Percentiles rank a stretch among this genome's conserved stretches.
Evolutionary conservation across 345 rosid genomes (phyloP).

Genomic region (Murraya paniculata): DNA sequence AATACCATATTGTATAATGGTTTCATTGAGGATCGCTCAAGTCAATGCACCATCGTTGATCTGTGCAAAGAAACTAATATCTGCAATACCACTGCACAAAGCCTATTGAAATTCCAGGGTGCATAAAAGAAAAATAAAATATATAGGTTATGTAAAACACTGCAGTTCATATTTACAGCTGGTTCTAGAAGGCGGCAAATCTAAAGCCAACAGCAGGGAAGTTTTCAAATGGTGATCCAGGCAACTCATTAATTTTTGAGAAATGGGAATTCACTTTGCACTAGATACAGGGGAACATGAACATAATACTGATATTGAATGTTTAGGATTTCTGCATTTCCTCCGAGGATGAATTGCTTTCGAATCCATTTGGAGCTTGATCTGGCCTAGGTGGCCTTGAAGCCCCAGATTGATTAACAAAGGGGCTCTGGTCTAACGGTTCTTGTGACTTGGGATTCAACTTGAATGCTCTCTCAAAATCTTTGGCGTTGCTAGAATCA

Average conservation of each 20-base stretch:
- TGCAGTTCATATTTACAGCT: conserved; percentile 18
- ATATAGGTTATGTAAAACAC: not conserved
- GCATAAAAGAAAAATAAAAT: not conserved
- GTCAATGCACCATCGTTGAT: too few species aligned
- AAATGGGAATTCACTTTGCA: conserved; percentile 1
- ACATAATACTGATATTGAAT: not conserved
- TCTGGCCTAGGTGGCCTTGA: conserved; percentile 25
- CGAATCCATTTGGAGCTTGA: conserved; percentile 17
- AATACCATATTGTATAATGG: not conserved
- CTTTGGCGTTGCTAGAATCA: conserved; percentile 64
- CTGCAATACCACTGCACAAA: not conserved
- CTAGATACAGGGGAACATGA: not conserved
- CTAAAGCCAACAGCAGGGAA: not conserved
- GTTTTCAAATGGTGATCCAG: conserved; percentile 9
- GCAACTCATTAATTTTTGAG: not conserved
- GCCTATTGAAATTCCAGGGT: not conserved
- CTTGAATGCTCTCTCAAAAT: conserved; percentile 72
- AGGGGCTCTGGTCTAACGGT: conserved; percentile 33
- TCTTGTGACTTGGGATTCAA: conserved; percentile 45
- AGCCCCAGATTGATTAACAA: conserved; percentile 19
- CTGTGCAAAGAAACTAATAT: not conserved
- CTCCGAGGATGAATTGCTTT: conserved; percentile 48
- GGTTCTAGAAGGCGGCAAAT: not conserved
- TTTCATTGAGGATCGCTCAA: too few species aligned
- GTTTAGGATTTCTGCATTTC: conserved; percentile 45